These are phyloP conservation scores for Trebouxia sp. DNA, from an alignment of 139 green algal species.

Conservation along the genomic window DNA sequence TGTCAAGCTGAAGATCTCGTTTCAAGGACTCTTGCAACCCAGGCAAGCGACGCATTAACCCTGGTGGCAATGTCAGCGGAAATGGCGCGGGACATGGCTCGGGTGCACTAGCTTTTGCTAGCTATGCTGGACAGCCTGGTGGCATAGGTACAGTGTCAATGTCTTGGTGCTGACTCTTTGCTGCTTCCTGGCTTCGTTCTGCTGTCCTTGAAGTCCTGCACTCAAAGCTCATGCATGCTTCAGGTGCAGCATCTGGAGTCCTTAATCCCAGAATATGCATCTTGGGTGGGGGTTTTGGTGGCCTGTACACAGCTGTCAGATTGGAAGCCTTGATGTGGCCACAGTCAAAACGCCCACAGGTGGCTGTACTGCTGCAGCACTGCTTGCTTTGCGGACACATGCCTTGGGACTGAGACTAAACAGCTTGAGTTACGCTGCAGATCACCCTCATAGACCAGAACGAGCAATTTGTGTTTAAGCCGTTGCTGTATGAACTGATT, in stretches of 20 bases:
- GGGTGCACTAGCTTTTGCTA: background rate
- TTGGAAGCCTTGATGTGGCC: slow-evolving; percentile 92
- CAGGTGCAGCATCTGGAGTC: background rate
- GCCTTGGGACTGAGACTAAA: background rate
- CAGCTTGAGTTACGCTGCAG: slow-evolving; percentile 36
- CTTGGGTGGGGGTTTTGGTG: slow-evolving; percentile 96
- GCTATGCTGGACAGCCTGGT: slow-evolving; percentile 14
- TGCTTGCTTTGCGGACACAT: background rate
- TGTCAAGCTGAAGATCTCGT: background rate
- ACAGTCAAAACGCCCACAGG: slow-evolving; percentile 75
- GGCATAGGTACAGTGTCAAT: background rate
- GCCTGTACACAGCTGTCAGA: slow-evolving; percentile 94
- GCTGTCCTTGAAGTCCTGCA: no score
- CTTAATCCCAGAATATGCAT: slow-evolving; percentile 80
- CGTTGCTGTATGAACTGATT: slow-evolving; percentile 98
- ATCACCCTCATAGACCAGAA: slow-evolving; percentile 91
- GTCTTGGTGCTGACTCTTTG: background rate
- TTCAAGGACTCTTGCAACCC: no score
- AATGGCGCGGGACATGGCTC: background rate
- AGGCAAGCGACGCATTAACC: background rate
- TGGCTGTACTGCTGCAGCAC: background rate
- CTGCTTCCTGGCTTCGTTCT: background rate
- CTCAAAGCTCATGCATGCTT: no score
- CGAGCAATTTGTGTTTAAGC: slow-evolving; percentile 98
- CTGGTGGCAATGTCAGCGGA: no score